A percentile compares a stretch with the other conserved stretches of the same genome.
Evolutionary conservation across 1,284 basidiomycete species (phyloP).

Genomic region (Sanguinoderma infundibulare): DNA sequence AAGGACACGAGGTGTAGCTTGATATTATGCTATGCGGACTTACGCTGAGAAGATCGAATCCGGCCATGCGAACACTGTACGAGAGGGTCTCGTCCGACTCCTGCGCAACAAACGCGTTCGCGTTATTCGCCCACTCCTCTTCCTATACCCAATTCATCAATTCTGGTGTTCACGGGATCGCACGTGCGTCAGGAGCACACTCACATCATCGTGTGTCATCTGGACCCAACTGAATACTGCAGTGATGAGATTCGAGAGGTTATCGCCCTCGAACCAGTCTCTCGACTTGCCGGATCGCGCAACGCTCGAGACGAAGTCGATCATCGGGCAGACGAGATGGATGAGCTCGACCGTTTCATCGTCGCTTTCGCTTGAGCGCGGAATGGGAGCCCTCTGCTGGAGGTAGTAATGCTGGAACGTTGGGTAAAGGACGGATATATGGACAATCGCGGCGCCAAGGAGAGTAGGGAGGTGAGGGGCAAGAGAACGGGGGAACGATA

Average conservation of each 20-base stretch:
- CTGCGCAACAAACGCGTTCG: slow-evolving; percentile 92
- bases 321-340: slow-evolving; percentile 76
- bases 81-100: slow-evolving; percentile 90
- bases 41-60: slow-evolving; percentile 85
- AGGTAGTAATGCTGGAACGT: slow-evolving; percentile 76
- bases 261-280: slow-evolving; percentile 59
- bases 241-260: slow-evolving; percentile 61
- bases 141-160: slow-evolving; percentile 53
- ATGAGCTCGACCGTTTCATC: slow-evolving; percentile 80
- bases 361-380: slow-evolving; percentile 76
- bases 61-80: slow-evolving; percentile 84
- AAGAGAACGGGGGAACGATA: slow-evolving; percentile 75
- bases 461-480: slow-evolving; percentile 64
- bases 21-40: not conserved
- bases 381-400: slow-evolving; percentile 55
- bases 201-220: slow-evolving; percentile 89
- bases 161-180: not conserved
- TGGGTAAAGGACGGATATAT: slow-evolving; percentile 70
- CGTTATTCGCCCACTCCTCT: slow-evolving; percentile 88
- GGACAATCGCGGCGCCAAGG: slow-evolving; percentile 63
- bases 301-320: slow-evolving; percentile 79
- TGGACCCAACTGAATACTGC: slow-evolving; percentile 78
- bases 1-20: slow-evolving; percentile 4
- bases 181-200: slow-evolving; percentile 33
- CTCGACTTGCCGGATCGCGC: slow-evolving; percentile 66